These are phyloP conservation scores for Friedmanniomyces endolithicus DNA, from an alignment of 495 filamentous ascomycete genomes.

Conservation along the genomic window DNA sequence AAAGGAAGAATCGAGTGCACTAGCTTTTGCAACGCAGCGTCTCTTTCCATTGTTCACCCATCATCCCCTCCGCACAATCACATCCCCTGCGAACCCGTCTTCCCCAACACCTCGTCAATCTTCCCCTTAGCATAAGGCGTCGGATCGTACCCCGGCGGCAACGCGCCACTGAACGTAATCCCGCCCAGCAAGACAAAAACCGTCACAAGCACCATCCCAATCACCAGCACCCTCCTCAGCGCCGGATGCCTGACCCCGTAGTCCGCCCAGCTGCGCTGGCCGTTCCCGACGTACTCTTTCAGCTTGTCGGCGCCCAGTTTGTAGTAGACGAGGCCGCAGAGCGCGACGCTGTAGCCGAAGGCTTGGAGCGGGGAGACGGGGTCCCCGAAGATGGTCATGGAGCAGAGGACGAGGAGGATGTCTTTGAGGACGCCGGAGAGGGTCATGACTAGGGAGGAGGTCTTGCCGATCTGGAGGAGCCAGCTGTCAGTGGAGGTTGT, in stretches of 20 bases:
- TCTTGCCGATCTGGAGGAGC: conserved; percentile 73
- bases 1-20: neutral
- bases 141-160: conserved; percentile 16
- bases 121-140: conserved; percentile 7
- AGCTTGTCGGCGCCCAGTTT: conserved; percentile 83
- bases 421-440: conserved; percentile 98
- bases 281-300: conserved; percentile 61
- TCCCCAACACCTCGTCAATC: conserved; percentile 6
- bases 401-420: conserved; percentile 81
- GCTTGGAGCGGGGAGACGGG: conserved; percentile 70
- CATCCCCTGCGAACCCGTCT: neutral
- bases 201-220: conserved; percentile 46
- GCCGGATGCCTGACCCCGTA: conserved; percentile 65
- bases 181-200: conserved; percentile 58
- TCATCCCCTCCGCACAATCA: neutral
- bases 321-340: conserved; percentile 88
- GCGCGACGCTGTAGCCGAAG: conserved; percentile 89
- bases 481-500: no score
- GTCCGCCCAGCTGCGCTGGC: conserved; percentile 65
- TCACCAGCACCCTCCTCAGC: conserved; percentile 61
- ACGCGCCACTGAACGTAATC: conserved; percentile 21
- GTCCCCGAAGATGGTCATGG: conserved; percentile 81
- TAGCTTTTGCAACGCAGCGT: neutral
- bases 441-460: conserved; percentile 89
- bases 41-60: neutral